phyloP scores from a whole-genome alignment of 352 stramenopile genomes.

The Phytophthora constricta region DNA sequence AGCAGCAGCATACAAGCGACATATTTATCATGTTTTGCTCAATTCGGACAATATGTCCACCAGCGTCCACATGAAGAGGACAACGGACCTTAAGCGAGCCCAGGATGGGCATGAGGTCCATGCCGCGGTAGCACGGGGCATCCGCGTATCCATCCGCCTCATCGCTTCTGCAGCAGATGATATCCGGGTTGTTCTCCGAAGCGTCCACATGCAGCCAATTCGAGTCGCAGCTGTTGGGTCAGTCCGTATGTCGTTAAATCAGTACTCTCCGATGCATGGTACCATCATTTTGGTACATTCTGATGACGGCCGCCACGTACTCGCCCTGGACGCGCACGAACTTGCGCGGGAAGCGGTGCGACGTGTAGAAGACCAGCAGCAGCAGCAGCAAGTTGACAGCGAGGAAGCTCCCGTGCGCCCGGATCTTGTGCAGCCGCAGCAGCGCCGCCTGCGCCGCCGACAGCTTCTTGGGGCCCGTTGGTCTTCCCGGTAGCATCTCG shows the following conservation, averaged over 20 bases:
- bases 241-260: constrained; percentile 16
- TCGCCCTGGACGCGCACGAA: constrained; percentile 74
- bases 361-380: constrained; percentile 61
- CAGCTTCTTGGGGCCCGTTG: constrained; percentile 27
- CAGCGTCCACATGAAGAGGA: not conserved
- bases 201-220: constrained; percentile 69
- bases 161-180: constrained; percentile 66
- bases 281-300: too few relatives aligned
- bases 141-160: constrained; percentile 24
- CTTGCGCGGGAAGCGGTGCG: constrained; percentile 62
- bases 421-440: constrained; percentile 56
- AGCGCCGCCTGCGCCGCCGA: constrained; percentile 50
- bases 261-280: too few relatives aligned
- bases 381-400: constrained; percentile 60
- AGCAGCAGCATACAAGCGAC: constrained; percentile 10
- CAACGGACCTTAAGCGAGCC: constrained; percentile 46
- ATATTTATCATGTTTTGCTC: not conserved
- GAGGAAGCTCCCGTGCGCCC: constrained; percentile 50
- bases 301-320: too few relatives aligned
- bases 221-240: constrained; percentile 55
- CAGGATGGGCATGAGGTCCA: constrained; percentile 62
- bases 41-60: not conserved
- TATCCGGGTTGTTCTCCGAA: constrained; percentile 27
- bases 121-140: constrained; percentile 69
- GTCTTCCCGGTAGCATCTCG: constrained; percentile 21